These are phyloP conservation scores for Plasmodium malariae DNA, from an alignment of 169 alveolate species.

Conservation along the genomic window DNA sequence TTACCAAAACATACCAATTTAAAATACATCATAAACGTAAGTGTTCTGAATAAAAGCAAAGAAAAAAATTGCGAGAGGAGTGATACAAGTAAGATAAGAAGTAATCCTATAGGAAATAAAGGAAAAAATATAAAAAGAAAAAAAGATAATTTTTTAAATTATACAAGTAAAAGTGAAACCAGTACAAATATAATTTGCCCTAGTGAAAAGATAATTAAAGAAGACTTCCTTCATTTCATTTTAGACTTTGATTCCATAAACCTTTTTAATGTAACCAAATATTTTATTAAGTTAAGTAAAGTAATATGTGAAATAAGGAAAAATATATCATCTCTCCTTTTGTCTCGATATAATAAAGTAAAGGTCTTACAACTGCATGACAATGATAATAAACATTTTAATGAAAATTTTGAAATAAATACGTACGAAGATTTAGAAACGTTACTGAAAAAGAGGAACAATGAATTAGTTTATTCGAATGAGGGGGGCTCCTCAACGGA, in stretches of 20 bases:
- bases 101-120: neutral
- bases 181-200: neutral
- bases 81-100: neutral
- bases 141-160: slow-evolving; percentile 3
- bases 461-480: neutral
- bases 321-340: slow-evolving; percentile 4
- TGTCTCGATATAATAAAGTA: neutral
- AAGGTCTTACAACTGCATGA: neutral
- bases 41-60: slow-evolving; percentile 1
- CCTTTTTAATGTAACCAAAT: slow-evolving; percentile 53
- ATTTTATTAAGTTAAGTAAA: slow-evolving; percentile 68
- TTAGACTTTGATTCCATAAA: slow-evolving; percentile 26
- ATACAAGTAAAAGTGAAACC: neutral
- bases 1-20: slow-evolving; percentile 59
- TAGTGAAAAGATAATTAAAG: slow-evolving; percentile 25
- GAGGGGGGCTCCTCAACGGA: no score
- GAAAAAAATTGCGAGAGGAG: neutral
- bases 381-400: neutral
- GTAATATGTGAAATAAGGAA: slow-evolving; percentile 60
- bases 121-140: neutral
- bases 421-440: slow-evolving; percentile 17
- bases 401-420: slow-evolving; percentile 1
- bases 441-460: slow-evolving; percentile 7
- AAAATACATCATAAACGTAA: slow-evolving; percentile 49
- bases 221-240: slow-evolving; percentile 22